Base-by-base conservation (phyloP, 495 filamentous ascomycete genomes). In the Immersiella caudata region DNA sequence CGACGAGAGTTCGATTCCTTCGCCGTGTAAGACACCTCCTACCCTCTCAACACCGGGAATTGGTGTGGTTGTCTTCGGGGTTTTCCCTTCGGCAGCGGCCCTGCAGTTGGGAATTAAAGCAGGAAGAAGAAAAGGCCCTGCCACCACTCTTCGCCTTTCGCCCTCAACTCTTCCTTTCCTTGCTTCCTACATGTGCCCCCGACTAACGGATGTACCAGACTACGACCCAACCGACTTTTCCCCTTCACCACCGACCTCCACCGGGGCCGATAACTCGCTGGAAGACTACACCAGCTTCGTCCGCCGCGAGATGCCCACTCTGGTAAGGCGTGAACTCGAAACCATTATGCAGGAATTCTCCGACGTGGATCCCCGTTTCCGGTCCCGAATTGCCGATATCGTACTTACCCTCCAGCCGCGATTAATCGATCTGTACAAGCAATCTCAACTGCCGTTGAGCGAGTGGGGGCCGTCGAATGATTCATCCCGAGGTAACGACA, bases 1-100 rank as follows among this genome's bases (percentile, higher is more conserved):
- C 21, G 78, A 80, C 20, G 61, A 40, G 2, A 70, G 71, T 11
- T 71, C 77, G 0, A 70, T 79, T 29, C 80, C 80, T 11, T 77
- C 72, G 9, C 78, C 80, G 49, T 81, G 79, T 81, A 67, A 67
- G 78, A 69, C 29, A 8, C 29, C 29, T 8, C 29, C 29, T 33
- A n/a, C n/a, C n/a, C n/a, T n/a, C n/a, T n/a, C n/a, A n/a, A n/a
- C n/a, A n/a, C n/a, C n/a, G n/a, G n/a, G n/a, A n/a, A n/a, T n/a
- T n/a, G n/a, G n/a, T n/a, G n/a, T n/a, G n/a, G n/a, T n/a, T n/a
- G n/a, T n/a, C n/a, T n/a, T n/a, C n/a, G n/a, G n/a, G n/a, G n/a
- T n/a, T n/a, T n/a, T n/a, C n/a, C n/a, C n/a, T n/a, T n/a, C n/a
- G n/a, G n/a, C n/a, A n/a, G n/a, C n/a, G n/a, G n/a, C n/a, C n/a